Percentiles rank a stretch among this genome's conserved stretches.
Conservation (phyloP, 2,329 filamentous ascomycete genomes). For the Pseudogymnoascus destructans region DNA sequence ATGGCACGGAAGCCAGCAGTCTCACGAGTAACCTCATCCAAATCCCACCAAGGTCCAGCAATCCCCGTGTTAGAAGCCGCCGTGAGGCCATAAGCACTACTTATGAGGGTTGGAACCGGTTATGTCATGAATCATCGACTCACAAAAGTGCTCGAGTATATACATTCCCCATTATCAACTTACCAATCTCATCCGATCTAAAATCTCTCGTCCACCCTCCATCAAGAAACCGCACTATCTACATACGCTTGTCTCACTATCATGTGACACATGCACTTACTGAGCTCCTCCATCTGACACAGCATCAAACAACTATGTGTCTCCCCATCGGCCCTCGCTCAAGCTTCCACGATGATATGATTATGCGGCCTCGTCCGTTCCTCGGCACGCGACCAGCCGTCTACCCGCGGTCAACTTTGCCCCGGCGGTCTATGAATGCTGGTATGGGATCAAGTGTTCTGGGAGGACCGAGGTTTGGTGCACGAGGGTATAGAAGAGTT, state of each 20-base stretch:
- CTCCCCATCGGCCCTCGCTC: slow-evolving; percentile 1
- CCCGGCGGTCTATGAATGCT: neutral
- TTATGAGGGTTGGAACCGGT: neutral
- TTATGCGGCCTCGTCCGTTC: neutral
- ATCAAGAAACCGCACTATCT: neutral
- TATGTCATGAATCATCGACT: slow-evolving; percentile 3
- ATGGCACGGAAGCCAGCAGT: neutral
- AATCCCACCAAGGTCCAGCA: neutral
- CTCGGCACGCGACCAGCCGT: neutral
- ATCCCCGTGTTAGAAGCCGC: neutral
- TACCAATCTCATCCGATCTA: slow-evolving; percentile 4
- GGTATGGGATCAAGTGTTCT: neutral
- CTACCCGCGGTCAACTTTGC: neutral
- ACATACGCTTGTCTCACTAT: neutral
- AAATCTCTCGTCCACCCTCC: neutral
- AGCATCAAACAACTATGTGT: neutral
- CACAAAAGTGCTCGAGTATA: neutral
- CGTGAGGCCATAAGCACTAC: neutral
- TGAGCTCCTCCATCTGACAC: neutral
- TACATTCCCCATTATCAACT: neutral
- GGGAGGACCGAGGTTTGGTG: neutral
- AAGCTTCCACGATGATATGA: neutral
- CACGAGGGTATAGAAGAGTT: neutral
- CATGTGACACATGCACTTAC: neutral
- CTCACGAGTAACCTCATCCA: neutral